Evolutionary conservation across 768 basidiomycete species (phyloP).

Genomic region (Leccinum barrowsii): DNA sequence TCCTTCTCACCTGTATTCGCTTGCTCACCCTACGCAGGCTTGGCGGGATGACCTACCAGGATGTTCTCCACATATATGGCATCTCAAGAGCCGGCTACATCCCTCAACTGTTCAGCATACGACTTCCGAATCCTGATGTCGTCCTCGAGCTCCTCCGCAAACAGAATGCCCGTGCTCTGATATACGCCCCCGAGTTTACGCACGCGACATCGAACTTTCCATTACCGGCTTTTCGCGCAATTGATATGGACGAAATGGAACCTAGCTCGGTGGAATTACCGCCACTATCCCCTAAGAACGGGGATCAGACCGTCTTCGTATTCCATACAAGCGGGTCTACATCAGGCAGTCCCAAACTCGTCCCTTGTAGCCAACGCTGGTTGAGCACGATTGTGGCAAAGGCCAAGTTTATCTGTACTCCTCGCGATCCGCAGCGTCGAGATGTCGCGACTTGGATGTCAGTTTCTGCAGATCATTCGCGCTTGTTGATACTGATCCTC

Average conservation of each 20-base stretch:
- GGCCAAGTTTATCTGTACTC: constrained; percentile 48
- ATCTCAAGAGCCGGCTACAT: constrained; percentile 73
- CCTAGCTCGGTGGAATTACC: constrained; percentile 40
- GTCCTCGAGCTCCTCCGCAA: constrained; percentile 66
- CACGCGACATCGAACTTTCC: constrained; percentile 42
- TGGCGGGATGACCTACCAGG: constrained; percentile 66
- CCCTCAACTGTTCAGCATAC: constrained; percentile 74
- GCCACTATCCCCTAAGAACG: constrained; percentile 34
- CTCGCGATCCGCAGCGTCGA: constrained; percentile 47
- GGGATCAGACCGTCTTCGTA: constrained; percentile 53
- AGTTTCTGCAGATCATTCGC: constrained; percentile 31
- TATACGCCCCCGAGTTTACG: constrained; percentile 59
- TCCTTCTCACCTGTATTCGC: not conserved
- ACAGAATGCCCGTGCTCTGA: constrained; percentile 59
- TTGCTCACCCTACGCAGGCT: constrained; percentile 45
- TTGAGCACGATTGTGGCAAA: constrained; percentile 59
- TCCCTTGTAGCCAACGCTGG: constrained; percentile 69
- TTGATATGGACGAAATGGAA: constrained; percentile 38
- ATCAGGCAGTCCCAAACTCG: constrained; percentile 79
- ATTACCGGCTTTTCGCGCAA: constrained; percentile 46
- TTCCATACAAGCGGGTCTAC: constrained; percentile 84
- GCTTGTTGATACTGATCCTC: constrained; percentile 32
- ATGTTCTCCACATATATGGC: constrained; percentile 71
- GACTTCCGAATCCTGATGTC: constrained; percentile 69
- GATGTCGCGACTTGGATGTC: constrained; percentile 76